Evolutionary conservation across 2,329 filamentous ascomycete species (phyloP).

Genomic region (Parastagonospora avenae): DNA sequence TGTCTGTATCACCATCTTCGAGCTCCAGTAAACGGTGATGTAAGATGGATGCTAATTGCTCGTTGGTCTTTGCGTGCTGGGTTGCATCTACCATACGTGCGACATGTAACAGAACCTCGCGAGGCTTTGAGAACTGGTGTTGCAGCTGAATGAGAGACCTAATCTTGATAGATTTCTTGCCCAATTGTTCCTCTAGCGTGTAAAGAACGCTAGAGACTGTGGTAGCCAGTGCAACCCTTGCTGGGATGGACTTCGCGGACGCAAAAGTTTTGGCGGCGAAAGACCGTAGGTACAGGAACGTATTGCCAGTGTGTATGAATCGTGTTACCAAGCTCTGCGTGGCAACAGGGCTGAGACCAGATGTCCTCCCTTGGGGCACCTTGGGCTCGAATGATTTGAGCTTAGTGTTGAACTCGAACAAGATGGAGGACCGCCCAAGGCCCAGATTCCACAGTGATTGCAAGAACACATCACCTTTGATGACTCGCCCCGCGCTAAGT

Average conservation of each 20-base stretch:
- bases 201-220: slow-evolving; percentile 48
- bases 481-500: slow-evolving; percentile 44
- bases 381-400: slow-evolving; percentile 58
- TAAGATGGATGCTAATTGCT: slow-evolving; percentile 46
- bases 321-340: slow-evolving; percentile 59
- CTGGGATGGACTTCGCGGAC: slow-evolving; percentile 42
- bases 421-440: slow-evolving; percentile 72
- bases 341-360: slow-evolving; percentile 56
- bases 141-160: slow-evolving; percentile 50
- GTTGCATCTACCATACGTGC: slow-evolving; percentile 53
- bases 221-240: slow-evolving; percentile 50
- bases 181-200: slow-evolving; percentile 48
- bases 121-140: slow-evolving; percentile 49
- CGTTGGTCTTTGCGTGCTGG: slow-evolving; percentile 51
- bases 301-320: slow-evolving; percentile 48
- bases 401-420: slow-evolving; percentile 67
- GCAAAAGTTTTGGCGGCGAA: slow-evolving; percentile 46
- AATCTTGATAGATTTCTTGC: slow-evolving; percentile 29
- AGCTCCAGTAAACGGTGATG: slow-evolving; percentile 52
- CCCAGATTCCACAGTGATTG: slow-evolving; percentile 68
- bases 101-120: slow-evolving; percentile 61
- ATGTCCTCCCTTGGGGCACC: slow-evolving; percentile 53
- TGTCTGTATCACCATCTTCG: slow-evolving; percentile 66
- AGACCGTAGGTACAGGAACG: slow-evolving; percentile 40
- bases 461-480: slow-evolving; percentile 46